Evolutionary conservation across 768 basidiomycete genomes (phyloP), one percentile per base, ranked within the genome.

Genomic region (Coprinellus aureogranulatus): DNA sequence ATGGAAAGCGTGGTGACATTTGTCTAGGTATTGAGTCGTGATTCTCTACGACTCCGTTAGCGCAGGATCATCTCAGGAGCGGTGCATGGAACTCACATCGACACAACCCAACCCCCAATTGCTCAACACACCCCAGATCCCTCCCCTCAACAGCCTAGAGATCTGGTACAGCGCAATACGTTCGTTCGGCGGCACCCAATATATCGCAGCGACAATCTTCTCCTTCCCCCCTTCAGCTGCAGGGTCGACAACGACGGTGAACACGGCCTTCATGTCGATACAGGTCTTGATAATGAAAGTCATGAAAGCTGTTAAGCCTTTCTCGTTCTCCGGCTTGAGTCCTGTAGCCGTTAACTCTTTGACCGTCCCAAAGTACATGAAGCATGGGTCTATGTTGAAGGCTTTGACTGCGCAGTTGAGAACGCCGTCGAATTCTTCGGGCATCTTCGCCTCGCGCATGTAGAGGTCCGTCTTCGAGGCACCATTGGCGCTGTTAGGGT

Each of bases 351-450:
- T 46, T 47, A 70, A 70, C 61, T 68, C 59, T 18, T 59, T 57
- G 37, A 68, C 58, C 34, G 57, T 61, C 1, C 65, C 69, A 49
- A 69, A 67, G 59, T 67, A 73, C 39, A 68, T 67, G 47, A 67
- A 64, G 5, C 67, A 65, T 11, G 72, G 70, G 54, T 72, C 70
- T 6, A 62, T 55, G 1, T 64, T 48, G 57, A 72, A 73, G 6
- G 72, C 72, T 31, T 59, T 49, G 8, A 53, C 34, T 2, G 60
- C 63, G 18, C 66, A 40, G 22, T 61, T 51, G 11, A 62, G 56
- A 9, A 71, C 61, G 20, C 61, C 55, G 3, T 61, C 57, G 39
- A 68, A 62, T 30, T 73, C 72, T 23, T 65, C 62, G 18, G 58
- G 56, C 5, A 44, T 5, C 41, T 44, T 44, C 10, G 41, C 41